phyloP scores from a whole-genome alignment of 2,329 filamentous ascomycete species.

The Aspergillus piperis region DNA sequence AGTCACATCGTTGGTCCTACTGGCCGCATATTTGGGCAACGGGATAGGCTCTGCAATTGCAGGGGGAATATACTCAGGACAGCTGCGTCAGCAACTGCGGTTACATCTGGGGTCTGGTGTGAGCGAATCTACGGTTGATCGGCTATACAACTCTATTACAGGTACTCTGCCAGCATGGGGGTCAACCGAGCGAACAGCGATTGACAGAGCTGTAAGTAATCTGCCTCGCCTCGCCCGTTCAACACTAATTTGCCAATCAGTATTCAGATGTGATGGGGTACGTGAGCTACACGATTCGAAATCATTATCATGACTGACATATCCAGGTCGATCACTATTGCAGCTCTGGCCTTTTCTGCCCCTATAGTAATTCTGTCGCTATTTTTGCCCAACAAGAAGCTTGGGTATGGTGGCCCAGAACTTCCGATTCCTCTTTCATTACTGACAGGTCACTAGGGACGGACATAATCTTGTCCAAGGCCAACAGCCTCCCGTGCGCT shows the following conservation, averaged over 20 bases:
- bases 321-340: constrained; percentile 32
- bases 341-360: constrained; percentile 31
- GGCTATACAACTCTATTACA: constrained; percentile 51
- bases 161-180: constrained; percentile 45
- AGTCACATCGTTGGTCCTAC: constrained; percentile 50
- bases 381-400: constrained; percentile 30
- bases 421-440: not conserved
- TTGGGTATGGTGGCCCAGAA: constrained; percentile 23
- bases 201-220: constrained; percentile 42
- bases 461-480: constrained; percentile 25
- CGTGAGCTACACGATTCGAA: not conserved
- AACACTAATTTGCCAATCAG: constrained; percentile 14
- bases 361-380: constrained; percentile 29
- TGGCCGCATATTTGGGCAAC: constrained; percentile 44
- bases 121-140: constrained; percentile 35
- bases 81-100: constrained; percentile 42
- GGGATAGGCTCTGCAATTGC: constrained; percentile 45
- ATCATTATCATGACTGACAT: constrained; percentile 7
- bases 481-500: not conserved
- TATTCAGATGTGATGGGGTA: constrained; percentile 36
- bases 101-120: constrained; percentile 39
- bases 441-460: constrained; percentile 14
- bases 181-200: constrained; percentile 42
- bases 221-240: not conserved
- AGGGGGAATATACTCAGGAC: constrained; percentile 54